Evolutionary conservation across 805 yeast genomes (phyloP).

Genomic region (Komagataella mondaviorum): DNA sequence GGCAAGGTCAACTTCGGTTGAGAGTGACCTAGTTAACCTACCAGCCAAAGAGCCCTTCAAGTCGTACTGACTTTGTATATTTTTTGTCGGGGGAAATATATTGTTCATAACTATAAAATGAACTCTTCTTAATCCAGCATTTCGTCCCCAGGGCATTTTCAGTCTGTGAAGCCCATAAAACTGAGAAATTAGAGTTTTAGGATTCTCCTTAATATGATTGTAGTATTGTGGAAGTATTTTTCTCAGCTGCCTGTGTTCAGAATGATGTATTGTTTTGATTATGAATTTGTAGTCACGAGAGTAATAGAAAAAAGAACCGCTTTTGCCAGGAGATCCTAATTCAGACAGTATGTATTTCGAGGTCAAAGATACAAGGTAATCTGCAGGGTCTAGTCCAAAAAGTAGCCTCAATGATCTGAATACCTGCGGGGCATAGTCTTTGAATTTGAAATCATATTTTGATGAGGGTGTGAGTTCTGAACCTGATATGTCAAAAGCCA

Average conservation of each 20-base stretch:
- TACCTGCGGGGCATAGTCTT: slow-evolving; percentile 92
- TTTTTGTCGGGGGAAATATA: slow-evolving; percentile 86
- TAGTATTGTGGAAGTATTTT: slow-evolving; percentile 64
- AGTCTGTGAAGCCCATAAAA: slow-evolving; percentile 92
- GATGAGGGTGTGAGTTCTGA: slow-evolving; percentile 87
- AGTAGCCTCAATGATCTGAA: slow-evolving; percentile 70
- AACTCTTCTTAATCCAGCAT: slow-evolving; percentile 46
- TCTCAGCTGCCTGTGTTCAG: slow-evolving; percentile 80
- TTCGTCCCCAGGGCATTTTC: slow-evolving; percentile 64
- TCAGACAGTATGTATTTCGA: slow-evolving; percentile 88
- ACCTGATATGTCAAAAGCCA: slow-evolving; percentile 80
- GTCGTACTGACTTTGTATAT: slow-evolving; percentile 76
- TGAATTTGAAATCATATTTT: slow-evolving; percentile 89
- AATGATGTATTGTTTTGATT: slow-evolving; percentile 88
- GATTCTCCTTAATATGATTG: slow-evolving; percentile 67
- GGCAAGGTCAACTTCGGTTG: slow-evolving; percentile 13
- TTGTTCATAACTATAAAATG: slow-evolving; percentile 96
- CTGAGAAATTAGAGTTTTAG: slow-evolving; percentile 85
- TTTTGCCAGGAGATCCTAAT: slow-evolving; percentile 90
- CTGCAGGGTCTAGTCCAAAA: slow-evolving; percentile 92
- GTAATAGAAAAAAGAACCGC: slow-evolving; percentile 92
- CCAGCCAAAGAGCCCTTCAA: slow-evolving; percentile 91
- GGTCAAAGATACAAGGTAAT: slow-evolving; percentile 82
- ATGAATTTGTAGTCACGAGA: slow-evolving; percentile 89
- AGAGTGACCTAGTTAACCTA: slow-evolving; percentile 34